Base-by-base conservation (phyloP, 2,329 filamentous ascomycete species). In the Colletotrichum incanum region DNA sequence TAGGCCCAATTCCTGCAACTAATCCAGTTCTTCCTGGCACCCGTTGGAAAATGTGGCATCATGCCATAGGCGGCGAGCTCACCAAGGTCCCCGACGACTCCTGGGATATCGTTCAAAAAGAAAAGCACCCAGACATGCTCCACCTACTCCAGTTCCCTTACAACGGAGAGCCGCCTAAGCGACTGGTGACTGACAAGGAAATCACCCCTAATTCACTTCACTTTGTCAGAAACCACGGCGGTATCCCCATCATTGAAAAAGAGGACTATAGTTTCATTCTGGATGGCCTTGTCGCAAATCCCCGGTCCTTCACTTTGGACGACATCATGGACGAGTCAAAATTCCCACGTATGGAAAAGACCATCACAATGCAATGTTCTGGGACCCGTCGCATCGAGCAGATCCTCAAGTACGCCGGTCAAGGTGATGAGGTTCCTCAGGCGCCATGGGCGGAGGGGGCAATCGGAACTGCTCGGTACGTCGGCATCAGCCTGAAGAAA, bases 151-250 rank as follows among this genome's bases (percentile, higher is more conserved):
- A 91, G 66, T 92, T 92, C 71, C 90, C 90, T 0, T 92, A 91
- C 78, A 92, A 92, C 49, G 90, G 89, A 0, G 90, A 92, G 73
- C 86, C 90, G 0, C 89, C 89, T 0, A 88, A 91, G 73, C 84
- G 87, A 2, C 83, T 93, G 0, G 86, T 91, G 5, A 81, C 80
- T 0, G 86, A 86, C 0, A 85, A 85, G 20, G 84, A 87, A 0
- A 86, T 93, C 49, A 94, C 92, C 0, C 83, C 86, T 0, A 94
- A 93, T 72, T 59, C 75, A 0, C 75, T 80, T 2, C 88, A 91
- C 74, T 94, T 93, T 74, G 89, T 94, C 0, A 85, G 92, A 9
- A 94, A 94, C 71, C 92, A 94, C 73, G 92, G 92, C 12, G 92
- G 92, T 0, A 90, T 94, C 23, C 93, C 93, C 0, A 82, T 88